phyloP scores from a whole-genome alignment of 2,329 filamentous ascomycete genomes.

The Cladorrhinum sp. region DNA sequence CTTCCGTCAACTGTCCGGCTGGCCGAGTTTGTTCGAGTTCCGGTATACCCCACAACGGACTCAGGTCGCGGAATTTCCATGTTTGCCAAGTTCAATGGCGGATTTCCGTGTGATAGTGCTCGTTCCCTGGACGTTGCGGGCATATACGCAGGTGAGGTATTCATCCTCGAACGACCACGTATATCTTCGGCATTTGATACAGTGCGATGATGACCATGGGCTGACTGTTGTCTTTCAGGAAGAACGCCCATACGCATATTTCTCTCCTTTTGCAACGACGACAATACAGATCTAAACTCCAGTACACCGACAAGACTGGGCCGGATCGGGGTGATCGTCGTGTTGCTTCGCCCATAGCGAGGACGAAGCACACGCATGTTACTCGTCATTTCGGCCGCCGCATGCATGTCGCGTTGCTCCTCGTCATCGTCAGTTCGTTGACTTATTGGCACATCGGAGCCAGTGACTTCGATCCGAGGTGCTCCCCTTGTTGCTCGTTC shows the following conservation, averaged over 20 bases:
- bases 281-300: constrained; percentile 87
- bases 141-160: constrained; percentile 16
- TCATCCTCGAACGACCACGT: constrained; percentile 17
- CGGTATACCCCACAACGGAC: constrained; percentile 26
- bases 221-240: constrained; percentile 33
- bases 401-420: constrained; percentile 58
- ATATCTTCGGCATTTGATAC: constrained; percentile 8
- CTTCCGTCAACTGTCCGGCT: constrained; percentile 25
- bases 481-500: constrained; percentile 46
- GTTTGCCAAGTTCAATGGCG: constrained; percentile 33
- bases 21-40: constrained; percentile 11
- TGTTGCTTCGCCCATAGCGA: constrained; percentile 62
- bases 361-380: constrained; percentile 87
- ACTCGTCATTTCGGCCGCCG: constrained; percentile 79
- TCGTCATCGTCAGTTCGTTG: constrained; percentile 34
- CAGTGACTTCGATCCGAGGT: constrained; percentile 48
- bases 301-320: constrained; percentile 90
- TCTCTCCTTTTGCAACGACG: constrained; percentile 79
- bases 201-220: constrained; percentile 18
- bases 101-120: constrained; percentile 47
- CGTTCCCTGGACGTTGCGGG: constrained; percentile 34
- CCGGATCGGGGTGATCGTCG: constrained; percentile 78
- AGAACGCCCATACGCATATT: constrained; percentile 43
- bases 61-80: constrained; percentile 43
- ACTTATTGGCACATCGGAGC: constrained; percentile 26